Evolutionary conservation across 192 early-diverging fungal genomes (phyloP).

Genomic region (Kickxella alabastrina): DNA sequence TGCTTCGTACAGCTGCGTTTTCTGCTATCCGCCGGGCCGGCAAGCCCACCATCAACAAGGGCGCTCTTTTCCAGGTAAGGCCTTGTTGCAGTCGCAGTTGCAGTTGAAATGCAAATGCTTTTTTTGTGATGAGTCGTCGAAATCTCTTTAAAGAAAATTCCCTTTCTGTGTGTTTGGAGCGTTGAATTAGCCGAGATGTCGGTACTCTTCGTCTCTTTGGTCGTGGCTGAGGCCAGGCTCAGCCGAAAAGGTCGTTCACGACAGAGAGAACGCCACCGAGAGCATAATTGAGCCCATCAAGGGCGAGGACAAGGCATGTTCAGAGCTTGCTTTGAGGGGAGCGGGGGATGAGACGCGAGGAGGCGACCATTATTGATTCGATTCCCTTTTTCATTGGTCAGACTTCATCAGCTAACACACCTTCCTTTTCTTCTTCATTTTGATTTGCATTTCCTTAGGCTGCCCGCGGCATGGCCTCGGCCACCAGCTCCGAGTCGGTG

Average conservation of each 20-base stretch:
- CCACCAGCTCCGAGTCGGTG: conserved; percentile 26
- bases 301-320: not conserved
- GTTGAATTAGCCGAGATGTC: not conserved
- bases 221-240: conserved; percentile 19
- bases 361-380: no score
- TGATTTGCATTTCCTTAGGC: conserved; percentile 23
- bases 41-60: conserved; percentile 15
- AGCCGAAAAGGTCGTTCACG: no score
- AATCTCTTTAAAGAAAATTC: no score
- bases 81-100: no score
- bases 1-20: conserved; percentile 38
- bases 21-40: conserved; percentile 28
- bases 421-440: not conserved
- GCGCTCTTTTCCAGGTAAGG: conserved; percentile 38
- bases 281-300: not conserved
- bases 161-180: no score
- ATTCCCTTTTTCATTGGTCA: not conserved
- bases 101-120: not conserved
- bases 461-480: conserved; percentile 36
- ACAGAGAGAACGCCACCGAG: not conserved
- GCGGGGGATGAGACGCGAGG: not conserved
- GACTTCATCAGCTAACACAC: not conserved
- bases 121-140: not conserved
- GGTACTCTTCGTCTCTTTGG: conserved; percentile 16
- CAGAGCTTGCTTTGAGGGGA: not conserved